These are phyloP conservation scores for Oryza nivara DNA, from an alignment of 176 grass and related monocot species.

Conservation along the genomic window DNA sequence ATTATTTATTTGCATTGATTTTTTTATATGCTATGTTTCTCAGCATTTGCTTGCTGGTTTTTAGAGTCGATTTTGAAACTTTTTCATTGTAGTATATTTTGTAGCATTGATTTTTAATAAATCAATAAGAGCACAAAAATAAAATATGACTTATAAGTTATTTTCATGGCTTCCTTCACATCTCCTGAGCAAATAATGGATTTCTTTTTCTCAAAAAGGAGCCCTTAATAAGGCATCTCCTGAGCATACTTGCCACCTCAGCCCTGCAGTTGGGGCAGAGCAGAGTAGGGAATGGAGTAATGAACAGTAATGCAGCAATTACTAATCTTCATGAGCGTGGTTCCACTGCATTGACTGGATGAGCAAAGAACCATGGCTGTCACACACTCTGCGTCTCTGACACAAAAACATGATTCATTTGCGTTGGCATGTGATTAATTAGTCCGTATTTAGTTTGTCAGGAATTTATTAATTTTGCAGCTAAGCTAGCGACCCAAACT, in stretches of 20 bases:
- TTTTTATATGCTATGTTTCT: too few relatives aligned
- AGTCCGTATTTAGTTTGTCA: background rate
- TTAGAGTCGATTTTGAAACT: too few relatives aligned
- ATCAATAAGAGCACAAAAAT: too few relatives aligned
- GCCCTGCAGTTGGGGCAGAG: background rate
- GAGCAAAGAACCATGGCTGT: background rate
- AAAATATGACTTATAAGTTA: too few relatives aligned
- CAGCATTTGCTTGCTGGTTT: too few relatives aligned
- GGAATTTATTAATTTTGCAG: background rate
- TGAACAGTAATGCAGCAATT: background rate
- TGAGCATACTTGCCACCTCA: background rate
- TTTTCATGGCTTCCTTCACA: too few relatives aligned
- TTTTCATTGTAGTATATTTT: too few relatives aligned
- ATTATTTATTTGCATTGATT: too few relatives aligned
- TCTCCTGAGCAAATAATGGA: too few relatives aligned
- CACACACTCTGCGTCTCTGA: background rate
- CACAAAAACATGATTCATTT: background rate
- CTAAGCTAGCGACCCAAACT: background rate
- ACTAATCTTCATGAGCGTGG: background rate
- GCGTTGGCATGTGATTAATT: background rate
- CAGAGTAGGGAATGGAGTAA: background rate
- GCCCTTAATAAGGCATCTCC: too few relatives aligned
- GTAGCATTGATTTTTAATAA: too few relatives aligned
- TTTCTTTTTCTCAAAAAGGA: too few relatives aligned
- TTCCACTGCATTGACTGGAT: background rate